Conservation (phyloP, 2,329 filamentous ascomycete genomes). For the Cylindrodendrum hubeiense region DNA sequence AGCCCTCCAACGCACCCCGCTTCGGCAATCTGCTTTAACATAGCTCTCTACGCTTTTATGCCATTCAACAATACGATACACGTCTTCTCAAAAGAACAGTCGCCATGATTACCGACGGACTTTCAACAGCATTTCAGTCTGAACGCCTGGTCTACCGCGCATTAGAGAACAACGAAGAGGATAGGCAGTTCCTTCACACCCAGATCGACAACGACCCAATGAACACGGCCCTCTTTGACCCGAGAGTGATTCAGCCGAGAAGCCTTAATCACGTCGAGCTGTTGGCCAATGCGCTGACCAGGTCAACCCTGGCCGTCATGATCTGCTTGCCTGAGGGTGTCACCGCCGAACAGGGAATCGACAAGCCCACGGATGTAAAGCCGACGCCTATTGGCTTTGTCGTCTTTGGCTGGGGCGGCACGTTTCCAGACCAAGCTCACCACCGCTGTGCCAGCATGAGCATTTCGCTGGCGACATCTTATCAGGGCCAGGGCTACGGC, state of each 20-base stretch:
- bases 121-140: conserved; percentile 23
- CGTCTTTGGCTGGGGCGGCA: conserved; percentile 19
- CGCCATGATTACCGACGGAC: conserved; percentile 16
- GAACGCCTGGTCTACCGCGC: conserved; percentile 33
- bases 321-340: conserved; percentile 18
- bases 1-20: no score
- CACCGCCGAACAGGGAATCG: no score
- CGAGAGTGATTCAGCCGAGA: conserved; percentile 8
- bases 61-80: not conserved
- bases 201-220: conserved; percentile 26
- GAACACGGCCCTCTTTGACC: conserved; percentile 16
- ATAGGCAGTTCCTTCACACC: conserved; percentile 24
- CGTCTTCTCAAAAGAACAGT: not conserved
- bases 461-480: not conserved
- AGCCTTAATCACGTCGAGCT: not conserved
- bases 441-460: not conserved
- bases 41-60: not conserved
- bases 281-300: not conserved
- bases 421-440: not conserved
- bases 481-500: not conserved
- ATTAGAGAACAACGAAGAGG: conserved; percentile 24
- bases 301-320: conserved; percentile 6
- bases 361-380: no score
- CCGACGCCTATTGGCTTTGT: conserved; percentile 28
- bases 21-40: no score